These are phyloP conservation scores for Pichia occidentalis DNA, from an alignment of 805 yeast species.

Conservation along the genomic window DNA sequence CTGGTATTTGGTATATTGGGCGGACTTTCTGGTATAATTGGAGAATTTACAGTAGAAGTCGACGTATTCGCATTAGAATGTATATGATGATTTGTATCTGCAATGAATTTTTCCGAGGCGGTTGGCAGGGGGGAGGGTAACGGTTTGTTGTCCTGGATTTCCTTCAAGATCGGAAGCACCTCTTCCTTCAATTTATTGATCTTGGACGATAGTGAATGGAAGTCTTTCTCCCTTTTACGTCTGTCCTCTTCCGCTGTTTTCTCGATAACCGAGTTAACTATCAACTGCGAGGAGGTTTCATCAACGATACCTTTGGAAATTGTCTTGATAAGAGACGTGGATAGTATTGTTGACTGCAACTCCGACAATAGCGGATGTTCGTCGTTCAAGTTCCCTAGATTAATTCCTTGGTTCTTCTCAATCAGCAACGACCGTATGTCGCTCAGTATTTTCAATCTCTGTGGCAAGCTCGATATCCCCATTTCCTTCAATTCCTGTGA, in stretches of 20 bases:
- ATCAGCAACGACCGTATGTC: constrained; percentile 49
- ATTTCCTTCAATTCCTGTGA: constrained; percentile 69
- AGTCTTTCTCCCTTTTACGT: constrained; percentile 7
- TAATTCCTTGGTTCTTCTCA: constrained; percentile 23
- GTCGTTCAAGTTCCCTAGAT: constrained; percentile 14
- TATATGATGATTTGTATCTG: too few relatives aligned
- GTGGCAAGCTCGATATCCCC: constrained; percentile 49
- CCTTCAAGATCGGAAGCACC: constrained; percentile 54
- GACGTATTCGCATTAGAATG: too few relatives aligned
- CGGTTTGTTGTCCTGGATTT: constrained; percentile 59
- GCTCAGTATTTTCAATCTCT: constrained; percentile 54
- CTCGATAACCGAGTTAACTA: too few relatives aligned
- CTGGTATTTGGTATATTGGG: too few relatives aligned
- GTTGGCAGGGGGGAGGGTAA: constrained; percentile 53
- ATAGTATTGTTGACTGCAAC: constrained; percentile 21
- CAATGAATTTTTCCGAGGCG: too few relatives aligned
- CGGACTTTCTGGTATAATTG: too few relatives aligned
- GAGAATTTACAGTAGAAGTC: too few relatives aligned
- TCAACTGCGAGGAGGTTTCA: constrained; percentile 13
- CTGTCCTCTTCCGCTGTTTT: constrained; percentile 3
- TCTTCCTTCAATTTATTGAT: constrained; percentile 56
- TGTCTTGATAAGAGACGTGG: constrained; percentile 21
- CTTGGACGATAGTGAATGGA: constrained; percentile 43
- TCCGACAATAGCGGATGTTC: constrained; percentile 23
- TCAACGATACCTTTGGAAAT: constrained; percentile 22